Percentiles rank a stretch among this genome's conserved stretches.
phyloP scores from a whole-genome alignment of 257 asterid species.

The Euphrasia confusa region DNA sequence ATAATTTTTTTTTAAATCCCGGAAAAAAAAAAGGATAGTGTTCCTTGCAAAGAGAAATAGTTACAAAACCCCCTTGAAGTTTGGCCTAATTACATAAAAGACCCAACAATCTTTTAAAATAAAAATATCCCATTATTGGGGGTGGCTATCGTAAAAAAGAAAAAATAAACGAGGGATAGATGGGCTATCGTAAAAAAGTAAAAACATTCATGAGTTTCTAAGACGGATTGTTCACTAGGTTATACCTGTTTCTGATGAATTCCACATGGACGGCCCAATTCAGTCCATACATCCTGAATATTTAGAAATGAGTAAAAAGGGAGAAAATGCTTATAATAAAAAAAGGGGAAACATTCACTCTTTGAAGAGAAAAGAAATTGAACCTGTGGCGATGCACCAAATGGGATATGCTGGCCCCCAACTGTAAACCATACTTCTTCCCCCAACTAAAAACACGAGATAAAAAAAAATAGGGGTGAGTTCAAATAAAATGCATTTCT shows the following conservation, averaged over 20 bases:
- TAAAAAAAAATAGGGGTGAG: background rate
- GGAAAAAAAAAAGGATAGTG: background rate
- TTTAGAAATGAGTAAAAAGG: conserved; percentile 17
- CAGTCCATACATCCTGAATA: conserved; percentile 75
- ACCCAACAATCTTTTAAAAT: background rate
- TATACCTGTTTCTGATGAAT: conserved; percentile 76
- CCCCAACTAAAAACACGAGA: conserved; percentile 47
- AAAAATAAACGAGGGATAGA: background rate
- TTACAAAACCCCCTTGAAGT: background rate
- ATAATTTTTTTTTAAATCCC: background rate
- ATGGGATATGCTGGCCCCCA: conserved; percentile 73
- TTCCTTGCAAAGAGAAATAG: no score
- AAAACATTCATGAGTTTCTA: background rate
- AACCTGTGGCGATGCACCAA: conserved; percentile 87
- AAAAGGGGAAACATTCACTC: background rate
- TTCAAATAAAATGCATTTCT: conserved; percentile 6
- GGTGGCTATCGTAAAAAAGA: background rate
- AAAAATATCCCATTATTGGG: background rate
- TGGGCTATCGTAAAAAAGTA: background rate
- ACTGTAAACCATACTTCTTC: conserved; percentile 66
- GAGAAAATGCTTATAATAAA: background rate
- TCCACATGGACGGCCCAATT: conserved; percentile 79
- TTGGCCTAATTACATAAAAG: background rate
- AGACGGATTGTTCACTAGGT: conserved; percentile 4
- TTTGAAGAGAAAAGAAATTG: background rate